These are phyloP conservation scores for Metschnikowia reukaufii DNA, from an alignment of 805 yeast genomes.

Conservation along the genomic window DNA sequence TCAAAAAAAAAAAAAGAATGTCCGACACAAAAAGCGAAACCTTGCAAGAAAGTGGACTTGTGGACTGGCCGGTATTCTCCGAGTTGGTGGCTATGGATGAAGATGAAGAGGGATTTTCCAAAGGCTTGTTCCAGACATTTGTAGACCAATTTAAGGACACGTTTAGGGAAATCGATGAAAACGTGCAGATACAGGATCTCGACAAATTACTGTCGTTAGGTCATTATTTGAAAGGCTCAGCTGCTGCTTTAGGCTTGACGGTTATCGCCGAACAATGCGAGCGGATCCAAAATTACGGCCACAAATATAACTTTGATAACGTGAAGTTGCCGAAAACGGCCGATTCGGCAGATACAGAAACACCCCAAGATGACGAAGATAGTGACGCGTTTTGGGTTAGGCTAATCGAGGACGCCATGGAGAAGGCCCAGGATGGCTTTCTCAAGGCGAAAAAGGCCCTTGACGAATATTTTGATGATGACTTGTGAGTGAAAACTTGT, in stretches of 20 bases:
- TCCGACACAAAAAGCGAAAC: slow-evolving; percentile 18
- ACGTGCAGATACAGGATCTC: slow-evolving; percentile 49
- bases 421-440: slow-evolving; percentile 52
- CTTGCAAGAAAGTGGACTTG: slow-evolving; percentile 57
- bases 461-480: slow-evolving; percentile 50
- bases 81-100: slow-evolving; percentile 95
- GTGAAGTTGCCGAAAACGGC: slow-evolving; percentile 24
- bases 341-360: slow-evolving; percentile 14
- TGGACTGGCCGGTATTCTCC: slow-evolving; percentile 85
- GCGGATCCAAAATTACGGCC: slow-evolving; percentile 87
- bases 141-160: slow-evolving; percentile 87
- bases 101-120: slow-evolving; percentile 89
- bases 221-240: slow-evolving; percentile 92
- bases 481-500: slow-evolving; percentile 2
- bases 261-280: slow-evolving; percentile 87
- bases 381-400: slow-evolving; percentile 40
- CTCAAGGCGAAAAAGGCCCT: slow-evolving; percentile 50
- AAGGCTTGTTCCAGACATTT: slow-evolving; percentile 74
- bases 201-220: slow-evolving; percentile 72
- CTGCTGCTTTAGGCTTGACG: slow-evolving; percentile 87
- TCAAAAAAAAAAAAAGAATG: slow-evolving; percentile 9
- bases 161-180: slow-evolving; percentile 64
- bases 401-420: slow-evolving; percentile 54
- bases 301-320: slow-evolving; percentile 43
- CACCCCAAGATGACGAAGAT: slow-evolving; percentile 17